phyloP scores from a whole-genome alignment of 257 asterid species.

The Mentha longifolia region DNA sequence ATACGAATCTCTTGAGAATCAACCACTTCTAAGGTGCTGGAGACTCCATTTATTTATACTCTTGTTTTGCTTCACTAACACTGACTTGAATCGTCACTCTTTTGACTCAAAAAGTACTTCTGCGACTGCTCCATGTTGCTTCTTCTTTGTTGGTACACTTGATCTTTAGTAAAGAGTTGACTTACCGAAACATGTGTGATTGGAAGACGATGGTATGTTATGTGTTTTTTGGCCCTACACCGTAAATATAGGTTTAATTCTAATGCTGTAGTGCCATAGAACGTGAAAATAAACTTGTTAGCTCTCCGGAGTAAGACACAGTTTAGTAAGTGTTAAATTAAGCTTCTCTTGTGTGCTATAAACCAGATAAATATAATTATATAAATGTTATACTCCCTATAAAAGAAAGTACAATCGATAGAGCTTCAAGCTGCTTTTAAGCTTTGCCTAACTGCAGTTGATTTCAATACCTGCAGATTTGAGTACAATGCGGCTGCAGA shows the following conservation, averaged over 20 bases:
- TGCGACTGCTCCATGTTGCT: slow-evolving; percentile 8
- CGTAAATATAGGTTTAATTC: slow-evolving; percentile 12
- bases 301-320: slow-evolving; percentile 8
- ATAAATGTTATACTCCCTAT: neutral
- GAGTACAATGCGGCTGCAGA: slow-evolving; percentile 87
- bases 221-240: neutral
- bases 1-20: neutral
- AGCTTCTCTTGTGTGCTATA: slow-evolving; percentile 22
- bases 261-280: neutral
- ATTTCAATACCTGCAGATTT: slow-evolving; percentile 55
- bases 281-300: slow-evolving; percentile 6
- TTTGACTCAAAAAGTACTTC: neutral
- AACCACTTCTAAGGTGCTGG: neutral
- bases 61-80: slow-evolving; percentile 12
- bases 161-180: slow-evolving; percentile 13
- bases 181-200: neutral
- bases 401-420: neutral
- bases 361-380: neutral
- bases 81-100: neutral
- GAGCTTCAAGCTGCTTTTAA: slow-evolving; percentile 21
- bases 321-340: neutral
- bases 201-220: slow-evolving; percentile 9
- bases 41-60: neutral
- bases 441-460: slow-evolving; percentile 21
- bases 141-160: neutral